A percentile compares a stretch with the other conserved stretches of the same genome.
Evolutionary conservation across 140 eudicot species (phyloP).

Genomic region (Stevia rebaudiana): DNA sequence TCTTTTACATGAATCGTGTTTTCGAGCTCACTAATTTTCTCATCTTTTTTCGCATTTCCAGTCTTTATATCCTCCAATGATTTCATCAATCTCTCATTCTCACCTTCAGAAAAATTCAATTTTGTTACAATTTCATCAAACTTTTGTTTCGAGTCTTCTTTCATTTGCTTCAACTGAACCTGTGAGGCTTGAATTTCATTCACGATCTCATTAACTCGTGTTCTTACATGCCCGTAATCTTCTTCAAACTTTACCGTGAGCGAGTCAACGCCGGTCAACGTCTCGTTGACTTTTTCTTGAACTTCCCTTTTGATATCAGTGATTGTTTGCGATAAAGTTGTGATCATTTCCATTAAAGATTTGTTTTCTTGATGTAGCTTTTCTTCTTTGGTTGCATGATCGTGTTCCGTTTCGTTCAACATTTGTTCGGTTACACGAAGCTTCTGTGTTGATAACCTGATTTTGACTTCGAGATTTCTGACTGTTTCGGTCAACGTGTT

Average conservation of each 20-base stretch:
- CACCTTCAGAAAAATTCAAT: conserved; percentile 23
- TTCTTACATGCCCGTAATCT: conserved; percentile 58
- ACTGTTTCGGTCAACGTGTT: conserved; percentile 54
- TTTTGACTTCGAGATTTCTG: conserved; percentile 64
- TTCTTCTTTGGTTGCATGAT: conserved; percentile 41
- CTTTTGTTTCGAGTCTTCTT: conserved; percentile 26
- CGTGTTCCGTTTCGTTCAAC: conserved; percentile 61
- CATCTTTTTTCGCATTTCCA: conserved; percentile 36
- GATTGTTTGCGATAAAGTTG: conserved; percentile 32
- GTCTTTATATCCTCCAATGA: conserved; percentile 13
- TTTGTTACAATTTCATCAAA: conserved; percentile 25
- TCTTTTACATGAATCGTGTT: conserved; percentile 48
- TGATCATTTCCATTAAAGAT: conserved; percentile 43
- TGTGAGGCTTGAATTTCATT: conserved; percentile 49
- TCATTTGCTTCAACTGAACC: conserved; percentile 38
- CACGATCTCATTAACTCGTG: conserved; percentile 44
- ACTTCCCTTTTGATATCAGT: conserved; percentile 33
- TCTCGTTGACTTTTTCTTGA: conserved; percentile 42
- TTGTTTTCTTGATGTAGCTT: conserved; percentile 51
- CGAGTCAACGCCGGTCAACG: conserved; percentile 42
- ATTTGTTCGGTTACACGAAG: conserved; percentile 79
- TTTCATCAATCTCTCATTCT: conserved; percentile 35
- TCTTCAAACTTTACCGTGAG: conserved; percentile 63
- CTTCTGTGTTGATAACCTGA: conserved; percentile 73
- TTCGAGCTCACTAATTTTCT: conserved; percentile 42